phyloP scores from a whole-genome alignment of 1,139 yeast genomes.

The Diutina sp. region DNA sequence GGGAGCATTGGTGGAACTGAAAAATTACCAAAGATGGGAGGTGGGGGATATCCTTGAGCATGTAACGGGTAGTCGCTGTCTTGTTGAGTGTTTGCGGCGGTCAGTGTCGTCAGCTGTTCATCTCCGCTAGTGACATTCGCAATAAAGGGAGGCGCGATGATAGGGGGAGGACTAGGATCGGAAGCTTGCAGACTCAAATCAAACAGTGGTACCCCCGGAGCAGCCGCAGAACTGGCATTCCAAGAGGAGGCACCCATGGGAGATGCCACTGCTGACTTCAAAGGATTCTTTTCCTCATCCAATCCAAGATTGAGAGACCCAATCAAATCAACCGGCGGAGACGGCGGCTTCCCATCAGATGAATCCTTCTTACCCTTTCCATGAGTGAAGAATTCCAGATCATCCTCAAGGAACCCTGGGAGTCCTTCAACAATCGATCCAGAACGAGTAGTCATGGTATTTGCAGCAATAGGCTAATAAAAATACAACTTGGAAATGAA shows the following conservation, averaged over 20 bases:
- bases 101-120: not conserved
- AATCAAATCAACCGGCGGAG: not conserved
- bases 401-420: conserved; percentile 1
- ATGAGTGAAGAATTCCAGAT: not conserved
- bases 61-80: not conserved
- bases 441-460: not conserved
- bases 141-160: not conserved
- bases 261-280: not conserved
- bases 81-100: not conserved
- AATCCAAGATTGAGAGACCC: not conserved
- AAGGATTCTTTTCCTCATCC: not conserved
- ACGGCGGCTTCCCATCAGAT: not conserved
- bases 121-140: not conserved
- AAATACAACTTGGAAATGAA: not conserved
- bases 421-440: conserved; percentile 2
- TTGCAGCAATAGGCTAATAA: not conserved
- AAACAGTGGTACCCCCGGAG: not conserved
- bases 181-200: not conserved
- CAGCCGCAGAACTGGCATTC: not conserved
- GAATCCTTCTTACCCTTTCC: not conserved
- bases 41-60: not conserved
- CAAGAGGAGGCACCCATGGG: not conserved
- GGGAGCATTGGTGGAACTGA: not conserved
- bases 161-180: not conserved
- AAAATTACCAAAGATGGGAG: not conserved